Conservation (phyloP, 139 green algal genomes). For the Bryopsis sp. region DNA sequence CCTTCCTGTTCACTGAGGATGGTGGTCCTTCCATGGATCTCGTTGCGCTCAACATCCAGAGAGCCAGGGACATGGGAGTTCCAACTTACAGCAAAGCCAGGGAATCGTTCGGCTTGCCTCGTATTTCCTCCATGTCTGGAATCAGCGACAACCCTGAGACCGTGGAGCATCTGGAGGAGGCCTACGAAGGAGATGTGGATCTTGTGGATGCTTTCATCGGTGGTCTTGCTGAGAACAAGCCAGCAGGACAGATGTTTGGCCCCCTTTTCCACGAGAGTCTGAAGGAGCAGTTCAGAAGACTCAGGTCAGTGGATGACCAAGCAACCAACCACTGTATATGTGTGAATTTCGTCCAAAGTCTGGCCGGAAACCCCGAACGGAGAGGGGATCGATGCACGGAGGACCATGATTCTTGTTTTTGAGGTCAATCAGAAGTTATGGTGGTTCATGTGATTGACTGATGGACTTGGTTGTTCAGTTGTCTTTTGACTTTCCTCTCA, state of each 20-base stretch:
- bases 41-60: slow-evolving; percentile 10
- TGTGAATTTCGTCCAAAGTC: too few relatives aligned
- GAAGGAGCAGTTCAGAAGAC: slow-evolving; percentile 9
- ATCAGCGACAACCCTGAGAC: neutral
- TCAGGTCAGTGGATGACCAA: slow-evolving; percentile 1
- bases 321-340: too few relatives aligned
- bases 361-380: too few relatives aligned
- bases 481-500: too few relatives aligned
- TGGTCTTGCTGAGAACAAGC: neutral
- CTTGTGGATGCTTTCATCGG: slow-evolving; percentile 13
- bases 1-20: slow-evolving; percentile 11
- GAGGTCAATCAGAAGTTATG: too few relatives aligned
- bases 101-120: neutral
- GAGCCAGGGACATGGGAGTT: slow-evolving; percentile 9
- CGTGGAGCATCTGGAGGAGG: neutral
- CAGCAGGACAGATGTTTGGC: neutral
- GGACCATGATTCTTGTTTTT: too few relatives aligned
- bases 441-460: too few relatives aligned
- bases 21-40: neutral
- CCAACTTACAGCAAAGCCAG: slow-evolving; percentile 10
- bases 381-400: too few relatives aligned
- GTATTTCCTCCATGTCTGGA: neutral
- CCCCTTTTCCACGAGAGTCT: neutral
- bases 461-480: too few relatives aligned
- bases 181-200: slow-evolving; percentile 10